Percentiles rank a stretch among this genome's conserved stretches.
Conservation (phyloP, 2,329 filamentous ascomycete species). For the Botryotinia convoluta region DNA sequence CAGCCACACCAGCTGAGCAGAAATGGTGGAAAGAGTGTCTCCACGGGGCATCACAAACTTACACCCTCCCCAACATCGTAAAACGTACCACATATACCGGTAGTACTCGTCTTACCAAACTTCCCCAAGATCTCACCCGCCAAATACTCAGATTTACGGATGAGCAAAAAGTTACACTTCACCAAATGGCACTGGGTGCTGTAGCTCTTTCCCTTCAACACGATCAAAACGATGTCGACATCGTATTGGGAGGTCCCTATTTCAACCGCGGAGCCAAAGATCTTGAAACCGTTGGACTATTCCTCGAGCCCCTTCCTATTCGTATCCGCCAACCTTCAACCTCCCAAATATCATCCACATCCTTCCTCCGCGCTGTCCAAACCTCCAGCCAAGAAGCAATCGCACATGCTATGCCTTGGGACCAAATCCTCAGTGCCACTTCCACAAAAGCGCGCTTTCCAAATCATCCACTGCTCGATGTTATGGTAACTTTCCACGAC, state of each 20-base stretch:
- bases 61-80: background rate
- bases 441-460: conserved; percentile 18
- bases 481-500: conserved; percentile 33
- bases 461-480: conserved; percentile 31
- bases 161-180: conserved; percentile 15
- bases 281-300: conserved; percentile 26
- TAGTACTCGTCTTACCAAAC: background rate
- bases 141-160: background rate
- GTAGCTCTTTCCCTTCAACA: conserved; percentile 13
- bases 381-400: conserved; percentile 32
- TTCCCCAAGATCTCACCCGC: background rate
- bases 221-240: conserved; percentile 23
- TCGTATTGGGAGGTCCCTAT: conserved; percentile 36
- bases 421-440: conserved; percentile 34
- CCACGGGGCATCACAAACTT: background rate
- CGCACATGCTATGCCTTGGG: conserved; percentile 37
- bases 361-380: conserved; percentile 25
- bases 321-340: background rate
- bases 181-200: conserved; percentile 22
- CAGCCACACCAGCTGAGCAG: background rate
- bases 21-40: conserved; percentile 19
- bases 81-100: conserved; percentile 4
- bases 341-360: background rate
- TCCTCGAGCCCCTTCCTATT: conserved; percentile 18
- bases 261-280: conserved; percentile 35